A percentile compares a stretch with the other conserved stretches of the same genome.
phyloP scores from a whole-genome alignment of 306 rosid genomes.

The Vigna nakashimae region DNA sequence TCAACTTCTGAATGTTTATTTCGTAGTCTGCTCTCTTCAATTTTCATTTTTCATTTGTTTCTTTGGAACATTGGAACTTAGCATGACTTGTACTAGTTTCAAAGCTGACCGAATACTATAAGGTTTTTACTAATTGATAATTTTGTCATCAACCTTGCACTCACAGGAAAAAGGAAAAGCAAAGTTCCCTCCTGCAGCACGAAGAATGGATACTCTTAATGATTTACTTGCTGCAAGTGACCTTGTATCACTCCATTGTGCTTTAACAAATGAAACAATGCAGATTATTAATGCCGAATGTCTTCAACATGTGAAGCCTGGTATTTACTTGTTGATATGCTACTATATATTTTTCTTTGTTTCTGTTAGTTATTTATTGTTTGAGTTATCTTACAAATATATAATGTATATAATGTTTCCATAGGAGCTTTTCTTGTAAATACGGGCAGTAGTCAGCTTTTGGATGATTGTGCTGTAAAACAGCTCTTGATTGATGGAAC shows the following conservation, averaged over 20 bases:
- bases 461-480: conserved; percentile 98
- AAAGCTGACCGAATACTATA: conserved; percentile 27
- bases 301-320: conserved; percentile 94
- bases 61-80: conserved; percentile 23
- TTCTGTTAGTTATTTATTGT: conserved; percentile 10
- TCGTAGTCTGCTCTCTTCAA: not conserved
- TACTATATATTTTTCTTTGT: conserved; percentile 13
- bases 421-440: conserved; percentile 96
- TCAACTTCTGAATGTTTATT: not conserved
- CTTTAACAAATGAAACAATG: conserved; percentile 87
- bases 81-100: conserved; percentile 30
- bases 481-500: conserved; percentile 97
- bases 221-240: conserved; percentile 98
- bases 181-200: conserved; percentile 86
- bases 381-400: conserved; percentile 25
- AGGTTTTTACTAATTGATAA: conserved; percentile 40
- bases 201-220: conserved; percentile 97
- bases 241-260: conserved; percentile 93
- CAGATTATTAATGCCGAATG: conserved; percentile 91
- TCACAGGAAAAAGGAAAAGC: conserved; percentile 68
- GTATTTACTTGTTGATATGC: conserved; percentile 49
- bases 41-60: conserved; percentile 6
- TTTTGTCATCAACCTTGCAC: conserved; percentile 33
- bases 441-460: conserved; percentile 91
- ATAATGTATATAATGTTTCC: conserved; percentile 33